A percentile compares a stretch with the other conserved stretches of the same genome.
phyloP scores from a whole-genome alignment of 192 early-diverging fungal genomes.

The Podila minutissima region DNA sequence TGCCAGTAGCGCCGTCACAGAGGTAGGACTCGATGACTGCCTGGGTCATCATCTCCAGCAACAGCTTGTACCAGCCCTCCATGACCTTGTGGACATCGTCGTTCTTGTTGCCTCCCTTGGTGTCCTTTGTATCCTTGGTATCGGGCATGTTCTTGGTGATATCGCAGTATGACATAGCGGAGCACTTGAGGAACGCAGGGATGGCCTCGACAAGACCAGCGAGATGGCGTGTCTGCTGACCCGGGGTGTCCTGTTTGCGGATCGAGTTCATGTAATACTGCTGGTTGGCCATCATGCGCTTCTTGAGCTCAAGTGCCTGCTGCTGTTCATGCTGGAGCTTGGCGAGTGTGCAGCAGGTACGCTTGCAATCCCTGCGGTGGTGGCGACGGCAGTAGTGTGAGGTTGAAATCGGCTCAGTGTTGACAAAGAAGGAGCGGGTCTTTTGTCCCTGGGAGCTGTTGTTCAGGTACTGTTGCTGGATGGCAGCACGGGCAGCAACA shows the following conservation, averaged over 20 bases:
- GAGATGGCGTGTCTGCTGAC: constrained; percentile 1
- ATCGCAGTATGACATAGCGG: constrained; percentile 55
- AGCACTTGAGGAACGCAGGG: constrained; percentile 58
- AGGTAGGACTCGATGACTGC: constrained; percentile 63
- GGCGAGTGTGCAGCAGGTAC: constrained; percentile 48
- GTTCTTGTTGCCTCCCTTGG: constrained; percentile 14
- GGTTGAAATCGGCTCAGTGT: constrained; percentile 31
- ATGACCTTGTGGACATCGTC: constrained; percentile 57
- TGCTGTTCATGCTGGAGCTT: constrained; percentile 42
- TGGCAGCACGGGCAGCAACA: constrained; percentile 23
- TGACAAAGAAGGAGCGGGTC: constrained; percentile 40
- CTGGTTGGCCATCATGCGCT: constrained; percentile 15
- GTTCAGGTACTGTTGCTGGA: constrained; percentile 17
- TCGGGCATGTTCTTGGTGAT: constrained; percentile 35
- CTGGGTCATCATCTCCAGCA: constrained; percentile 64
- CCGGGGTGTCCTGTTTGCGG: constrained; percentile 5
- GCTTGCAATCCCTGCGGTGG: constrained; percentile 51
- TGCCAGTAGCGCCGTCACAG: constrained; percentile 56
- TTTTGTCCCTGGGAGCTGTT: constrained; percentile 27
- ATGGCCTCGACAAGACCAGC: constrained; percentile 61
- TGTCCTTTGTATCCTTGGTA: neutral
- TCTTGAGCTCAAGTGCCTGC: constrained; percentile 40
- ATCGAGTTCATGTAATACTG: constrained; percentile 4
- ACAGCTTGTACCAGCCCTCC: constrained; percentile 63
- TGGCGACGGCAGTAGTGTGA: constrained; percentile 57